Percentiles rank a stretch among this genome's conserved stretches.
phyloP scores from a whole-genome alignment of 108 stramenopile genomes.

The Nitzschia sp. region DNA sequence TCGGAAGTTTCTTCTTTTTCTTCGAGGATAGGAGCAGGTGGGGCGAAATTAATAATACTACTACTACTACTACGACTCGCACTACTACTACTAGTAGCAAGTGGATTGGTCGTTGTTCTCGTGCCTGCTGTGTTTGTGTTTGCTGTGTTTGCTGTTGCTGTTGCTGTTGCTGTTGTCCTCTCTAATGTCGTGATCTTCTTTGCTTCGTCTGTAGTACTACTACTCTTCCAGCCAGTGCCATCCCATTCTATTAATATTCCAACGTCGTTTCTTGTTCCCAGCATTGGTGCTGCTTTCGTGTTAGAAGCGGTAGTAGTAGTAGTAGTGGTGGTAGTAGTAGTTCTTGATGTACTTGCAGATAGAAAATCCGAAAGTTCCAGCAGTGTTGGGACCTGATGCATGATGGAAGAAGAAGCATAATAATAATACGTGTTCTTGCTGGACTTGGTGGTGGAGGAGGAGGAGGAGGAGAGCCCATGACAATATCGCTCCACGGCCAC shows the following conservation, averaged over 20 bases:
- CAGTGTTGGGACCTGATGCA: background rate
- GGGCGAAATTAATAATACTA: no score
- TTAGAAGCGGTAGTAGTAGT: no score
- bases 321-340: background rate
- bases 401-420: background rate
- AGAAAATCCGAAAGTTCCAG: background rate
- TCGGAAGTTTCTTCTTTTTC: background rate
- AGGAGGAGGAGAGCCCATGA: background rate
- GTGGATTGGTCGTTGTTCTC: no score
- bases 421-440: background rate
- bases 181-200: no score
- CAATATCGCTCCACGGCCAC: slow-evolving; percentile 4
- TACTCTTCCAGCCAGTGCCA: background rate
- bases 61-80: no score
- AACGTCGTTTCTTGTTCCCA: background rate
- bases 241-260: background rate
- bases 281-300: no score
- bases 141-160: no score
- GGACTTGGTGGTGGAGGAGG: no score
- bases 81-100: background rate
- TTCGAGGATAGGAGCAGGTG: background rate
- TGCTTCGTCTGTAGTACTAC: no score
- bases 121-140: background rate
- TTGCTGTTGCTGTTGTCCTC: no score
- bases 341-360: background rate